These are phyloP conservation scores for Picochlorum sp. DNA, from an alignment of 139 green algal genomes.

Conservation along the genomic window DNA sequence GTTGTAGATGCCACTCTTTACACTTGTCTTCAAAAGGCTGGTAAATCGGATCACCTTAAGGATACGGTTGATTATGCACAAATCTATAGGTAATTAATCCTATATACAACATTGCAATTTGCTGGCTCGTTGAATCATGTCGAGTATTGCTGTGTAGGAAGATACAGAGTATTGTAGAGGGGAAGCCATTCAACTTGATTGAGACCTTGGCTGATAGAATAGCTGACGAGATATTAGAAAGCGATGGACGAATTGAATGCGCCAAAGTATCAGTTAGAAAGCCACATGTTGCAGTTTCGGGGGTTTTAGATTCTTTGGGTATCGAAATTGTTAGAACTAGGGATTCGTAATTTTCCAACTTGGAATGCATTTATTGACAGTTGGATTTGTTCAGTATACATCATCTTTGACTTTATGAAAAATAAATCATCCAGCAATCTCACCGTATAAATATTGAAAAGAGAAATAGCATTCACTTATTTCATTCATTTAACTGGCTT, in stretches of 20 bases:
- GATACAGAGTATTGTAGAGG: constrained; percentile 39
- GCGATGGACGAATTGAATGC: constrained; percentile 12
- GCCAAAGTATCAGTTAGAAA: constrained; percentile 36
- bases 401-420: too few relatives aligned
- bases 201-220: constrained; percentile 42
- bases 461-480: too few relatives aligned
- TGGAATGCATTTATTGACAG: constrained; percentile 6
- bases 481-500: too few relatives aligned
- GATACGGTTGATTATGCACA: constrained; percentile 41
- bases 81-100: constrained; percentile 27
- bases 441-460: too few relatives aligned
- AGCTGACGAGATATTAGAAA: constrained; percentile 16
- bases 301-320: constrained; percentile 40
- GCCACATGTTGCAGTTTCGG: constrained; percentile 43
- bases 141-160: constrained; percentile 13
- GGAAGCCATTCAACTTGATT: constrained; percentile 29
- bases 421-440: too few relatives aligned
- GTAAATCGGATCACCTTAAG: constrained; percentile 29
- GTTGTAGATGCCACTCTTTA: constrained; percentile 36
- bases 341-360: neutral
- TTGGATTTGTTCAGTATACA: too few relatives aligned
- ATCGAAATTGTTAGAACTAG: constrained; percentile 10
- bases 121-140: too few relatives aligned
- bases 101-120: neutral
- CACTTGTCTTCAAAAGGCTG: constrained; percentile 21